These are phyloP conservation scores for Trichothecium roseum DNA, from an alignment of 2,329 filamentous ascomycete genomes.

Conservation along the genomic window DNA sequence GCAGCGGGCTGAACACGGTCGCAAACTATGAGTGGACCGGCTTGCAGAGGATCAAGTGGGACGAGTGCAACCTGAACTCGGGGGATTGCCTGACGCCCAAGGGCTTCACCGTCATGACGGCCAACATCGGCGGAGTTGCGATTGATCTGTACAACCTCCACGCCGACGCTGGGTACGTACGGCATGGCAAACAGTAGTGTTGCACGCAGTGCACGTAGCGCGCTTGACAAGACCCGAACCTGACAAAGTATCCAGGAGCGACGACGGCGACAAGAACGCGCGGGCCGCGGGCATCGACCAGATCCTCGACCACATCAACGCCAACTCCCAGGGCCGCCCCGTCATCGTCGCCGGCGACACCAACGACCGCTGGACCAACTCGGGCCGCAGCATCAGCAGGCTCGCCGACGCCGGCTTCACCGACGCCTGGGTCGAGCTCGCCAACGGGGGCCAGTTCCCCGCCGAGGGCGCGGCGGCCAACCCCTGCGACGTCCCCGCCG, in stretches of 20 bases:
- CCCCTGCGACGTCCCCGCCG: constrained; percentile 48
- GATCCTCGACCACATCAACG: constrained; percentile 45
- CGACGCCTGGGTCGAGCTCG: constrained; percentile 50
- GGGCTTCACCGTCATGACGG: constrained; percentile 58
- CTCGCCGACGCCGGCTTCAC: constrained; percentile 38
- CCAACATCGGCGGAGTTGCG: constrained; percentile 41
- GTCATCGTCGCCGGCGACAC: constrained; percentile 56
- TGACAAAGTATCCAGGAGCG: constrained; percentile 17
- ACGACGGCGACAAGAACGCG: constrained; percentile 39
- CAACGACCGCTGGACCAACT: constrained; percentile 50
- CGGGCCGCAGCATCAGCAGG: constrained; percentile 35
- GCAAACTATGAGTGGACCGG: constrained; percentile 47
- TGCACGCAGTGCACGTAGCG: too few relatives aligned
- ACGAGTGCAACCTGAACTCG: constrained; percentile 43
- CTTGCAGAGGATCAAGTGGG: constrained; percentile 49
- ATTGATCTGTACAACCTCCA: constrained; percentile 59
- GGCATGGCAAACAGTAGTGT: too few relatives aligned
- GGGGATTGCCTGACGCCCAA: constrained; percentile 59
- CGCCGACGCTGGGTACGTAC: constrained; percentile 42
- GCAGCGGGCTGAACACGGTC: constrained; percentile 54
- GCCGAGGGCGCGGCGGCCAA: constrained; percentile 20
- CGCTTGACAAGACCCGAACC: too few relatives aligned
- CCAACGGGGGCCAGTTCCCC: constrained; percentile 35
- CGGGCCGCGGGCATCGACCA: constrained; percentile 50
- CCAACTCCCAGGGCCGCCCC: constrained; percentile 46